A percentile compares a stretch with the other conserved stretches of the same genome.
phyloP scores from a whole-genome alignment of 2,329 filamentous ascomycete species.

The Paecilomyces variotii region DNA sequence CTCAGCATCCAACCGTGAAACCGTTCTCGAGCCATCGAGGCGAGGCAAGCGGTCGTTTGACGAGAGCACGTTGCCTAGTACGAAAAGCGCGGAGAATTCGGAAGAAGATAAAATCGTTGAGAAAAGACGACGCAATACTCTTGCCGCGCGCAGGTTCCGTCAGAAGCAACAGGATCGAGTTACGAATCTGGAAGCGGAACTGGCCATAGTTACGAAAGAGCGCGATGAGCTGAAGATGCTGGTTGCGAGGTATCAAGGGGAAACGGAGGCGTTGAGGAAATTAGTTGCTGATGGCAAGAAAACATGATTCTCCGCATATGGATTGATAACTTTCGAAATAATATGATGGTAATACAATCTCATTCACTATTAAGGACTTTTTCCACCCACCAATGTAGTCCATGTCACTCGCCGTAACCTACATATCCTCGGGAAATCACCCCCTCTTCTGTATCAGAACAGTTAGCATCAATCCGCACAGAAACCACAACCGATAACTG shows the following conservation, averaged over 20 bases:
- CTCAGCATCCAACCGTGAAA: background rate
- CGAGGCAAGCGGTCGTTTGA: background rate
- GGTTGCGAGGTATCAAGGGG: conserved; percentile 57
- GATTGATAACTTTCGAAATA: background rate
- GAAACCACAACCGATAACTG: background rate
- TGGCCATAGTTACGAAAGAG: conserved; percentile 53
- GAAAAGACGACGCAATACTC: conserved; percentile 61
- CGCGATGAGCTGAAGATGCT: conserved; percentile 56
- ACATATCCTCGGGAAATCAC: too few relatives aligned
- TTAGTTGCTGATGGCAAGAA: conserved; percentile 20
- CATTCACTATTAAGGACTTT: too few relatives aligned
- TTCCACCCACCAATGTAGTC: too few relatives aligned
- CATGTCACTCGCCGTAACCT: too few relatives aligned
- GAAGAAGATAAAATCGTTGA: conserved; percentile 3
- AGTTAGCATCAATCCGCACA: background rate
- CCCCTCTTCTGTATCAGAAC: too few relatives aligned
- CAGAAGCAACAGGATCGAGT: conserved; percentile 63
- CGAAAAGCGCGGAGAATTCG: background rate
- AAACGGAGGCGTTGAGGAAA: conserved; percentile 53
- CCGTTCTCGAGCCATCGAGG: background rate
- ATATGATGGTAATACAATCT: background rate
- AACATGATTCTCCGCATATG: background rate
- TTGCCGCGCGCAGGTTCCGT: conserved; percentile 63
- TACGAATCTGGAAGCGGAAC: conserved; percentile 50
- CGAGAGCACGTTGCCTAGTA: background rate